A percentile compares a stretch with the other conserved stretches of the same genome.
phyloP scores from a whole-genome alignment of 108 stramenopile species.

The Pseudonitzschia delicatissima region DNA sequence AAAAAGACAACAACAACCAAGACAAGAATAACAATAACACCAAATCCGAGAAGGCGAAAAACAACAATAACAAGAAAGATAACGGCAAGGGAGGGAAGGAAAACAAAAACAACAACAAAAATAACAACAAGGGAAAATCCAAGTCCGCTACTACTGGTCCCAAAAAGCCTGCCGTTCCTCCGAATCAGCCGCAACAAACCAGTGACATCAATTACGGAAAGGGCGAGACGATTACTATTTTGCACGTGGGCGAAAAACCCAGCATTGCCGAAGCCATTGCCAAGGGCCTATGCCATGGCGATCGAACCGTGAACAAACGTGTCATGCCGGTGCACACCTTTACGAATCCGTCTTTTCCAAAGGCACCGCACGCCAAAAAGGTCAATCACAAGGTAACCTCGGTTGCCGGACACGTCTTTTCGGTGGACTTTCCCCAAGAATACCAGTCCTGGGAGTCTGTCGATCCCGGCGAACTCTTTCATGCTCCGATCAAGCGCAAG shows the following conservation, averaged over 20 bases:
- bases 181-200: slow-evolving; percentile 81
- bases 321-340: slow-evolving; percentile 72
- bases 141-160: neutral
- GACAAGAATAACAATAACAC: slow-evolving; percentile 20
- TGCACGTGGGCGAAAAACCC: slow-evolving; percentile 87
- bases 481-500: slow-evolving; percentile 74
- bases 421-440: slow-evolving; percentile 87
- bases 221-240: slow-evolving; percentile 59
- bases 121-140: slow-evolving; percentile 16
- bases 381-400: slow-evolving; percentile 74
- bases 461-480: slow-evolving; percentile 86
- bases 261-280: slow-evolving; percentile 84
- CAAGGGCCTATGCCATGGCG: slow-evolving; percentile 46
- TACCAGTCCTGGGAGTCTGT: slow-evolving; percentile 91
- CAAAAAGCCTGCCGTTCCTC: slow-evolving; percentile 45
- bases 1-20: slow-evolving; percentile 15
- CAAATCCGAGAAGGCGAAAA: slow-evolving; percentile 1
- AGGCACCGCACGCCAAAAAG: slow-evolving; percentile 61
- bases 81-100: slow-evolving; percentile 5
- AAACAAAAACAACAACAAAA: neutral
- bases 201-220: slow-evolving; percentile 73
- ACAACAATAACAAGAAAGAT: slow-evolving; percentile 9
- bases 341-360: slow-evolving; percentile 59
- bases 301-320: slow-evolving; percentile 23
- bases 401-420: slow-evolving; percentile 95